Evolutionary conservation across 371 early-diverging fungal species (phyloP), one percentile per base, ranked within the genome.

Genomic region (Mortierella sp.): DNA sequence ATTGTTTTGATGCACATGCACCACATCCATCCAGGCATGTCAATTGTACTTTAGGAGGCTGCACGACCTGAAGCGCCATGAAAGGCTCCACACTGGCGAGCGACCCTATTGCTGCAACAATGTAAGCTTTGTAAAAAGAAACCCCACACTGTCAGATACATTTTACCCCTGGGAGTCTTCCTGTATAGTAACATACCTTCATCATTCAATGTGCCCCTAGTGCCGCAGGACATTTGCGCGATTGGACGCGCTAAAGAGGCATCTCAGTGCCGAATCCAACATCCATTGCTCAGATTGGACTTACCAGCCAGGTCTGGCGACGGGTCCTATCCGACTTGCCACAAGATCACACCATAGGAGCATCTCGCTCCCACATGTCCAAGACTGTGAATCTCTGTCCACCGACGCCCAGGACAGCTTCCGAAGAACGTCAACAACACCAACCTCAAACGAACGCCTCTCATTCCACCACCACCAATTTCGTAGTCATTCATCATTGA

Each of bases 11-110:
- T 78, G 74, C 46, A 21, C 24, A 2, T 31, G 2, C n/a, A 10
- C 21, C 16, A 12, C 22, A 28, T 40, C 43, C 8, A 25, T n/a
- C 40, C 69, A 83, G 65, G 79, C 81, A 22, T 86, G 87, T 54
- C 78, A 79, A 31, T 71, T 82, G 52, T 81, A 79, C 48, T 92
- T 92, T 73, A 83, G 90, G 41, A 83, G 92, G 8, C 90, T 90
- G 44, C 92, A 92, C 76, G 92, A 92, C 66, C 70, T 92, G 49
- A 91, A 91, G 79, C 84, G 92, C 29, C 92, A 92, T 69, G 85
- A 88, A 81, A 86, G 89, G 49, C 65, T 90, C 28, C 93, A 93
- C 60, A 91, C 92, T 6, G 93, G 93, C 6, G 91, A 91, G 62
- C 82, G 88, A 57, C 92, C 93, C 0, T 87, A 89, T 67, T 72